Evolutionary conservation across 805 yeast genomes (phyloP), one percentile per base, ranked within the genome.

Genomic region (Saturnispora zaruensis): DNA sequence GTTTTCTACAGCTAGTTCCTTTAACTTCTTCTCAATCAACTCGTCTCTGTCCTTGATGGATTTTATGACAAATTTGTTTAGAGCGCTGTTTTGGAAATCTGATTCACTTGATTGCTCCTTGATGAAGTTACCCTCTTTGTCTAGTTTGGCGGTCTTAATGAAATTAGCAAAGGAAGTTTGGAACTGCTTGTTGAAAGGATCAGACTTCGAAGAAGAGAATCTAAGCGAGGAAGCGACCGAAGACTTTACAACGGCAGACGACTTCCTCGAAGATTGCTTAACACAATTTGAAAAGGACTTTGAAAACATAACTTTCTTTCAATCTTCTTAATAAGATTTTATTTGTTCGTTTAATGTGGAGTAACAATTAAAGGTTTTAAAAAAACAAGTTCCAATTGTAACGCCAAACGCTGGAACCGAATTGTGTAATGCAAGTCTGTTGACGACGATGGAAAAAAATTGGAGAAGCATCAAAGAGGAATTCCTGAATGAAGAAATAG

Each of bases 11-110:
- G 68, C 58, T 45, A 65, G 50, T 16, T 51, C 25, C 38, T 53
- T 50, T 36, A 65, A 53, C 49, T 62, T 63, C 45, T 55, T 52
- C 6, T 60, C 57, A 34, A 65, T 61, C 18, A 63, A 46, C 8
- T 45, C 46, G 23, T 54, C 55, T 44, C 60, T 61, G 43, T 61
- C 61, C 9, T 47, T 25, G 13, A 45, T 55, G 8, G 56, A 43
- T 36, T 53, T 43, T 21, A 51, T 45, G 42, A 62, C 30, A 42
- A 61, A 52, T 45, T 57, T 51, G 11, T 55, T 52, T 20, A 55
- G 55, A 8, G 54, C 52, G 1, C 66, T 63, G 9, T 56, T 46
- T 18, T 56, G 50, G 43, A 58, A 63, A 13, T 59, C 59, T 18
- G 52, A 44, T 25, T 54, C 54, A 7, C 57, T 54, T 48, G 63